Base-by-base conservation (phyloP, 306 rosid genomes). In the Argentina anserina region DNA sequence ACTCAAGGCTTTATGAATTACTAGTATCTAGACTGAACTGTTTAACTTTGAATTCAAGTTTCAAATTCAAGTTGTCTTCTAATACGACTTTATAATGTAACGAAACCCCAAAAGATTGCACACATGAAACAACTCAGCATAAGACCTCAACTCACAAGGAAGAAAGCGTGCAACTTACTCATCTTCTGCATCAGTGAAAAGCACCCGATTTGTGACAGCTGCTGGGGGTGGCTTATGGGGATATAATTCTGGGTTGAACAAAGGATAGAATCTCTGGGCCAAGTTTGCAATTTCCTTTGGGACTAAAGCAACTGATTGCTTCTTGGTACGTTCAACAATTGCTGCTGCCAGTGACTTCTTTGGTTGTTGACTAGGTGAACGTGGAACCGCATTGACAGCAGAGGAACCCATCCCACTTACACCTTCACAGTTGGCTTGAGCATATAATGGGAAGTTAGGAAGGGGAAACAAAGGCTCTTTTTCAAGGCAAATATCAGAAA, bases 121-220 rank as follows among this genome's bases (percentile, higher is more conserved):
- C 31, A 64, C 31, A 64, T 45, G 0, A 71, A 52, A 17, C 40
- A 55, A 71, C 61, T 58, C 74, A 34, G 47, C 47, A 42, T 28
- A 28, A 60, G 60, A 13, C 67, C 42, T n/a, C 68, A 60, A 72
- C 43, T 42, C 72, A 67, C 45, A 73, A 66, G 69, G 64, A 18
- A 63, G 46, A 65, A 73, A 46, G 73, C 15, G 6, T 74, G 87
- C 69, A 77, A 87, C 97, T 90, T 82, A 95, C 97, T 85, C 97
- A 64, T 91, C 97, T 85, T 95, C 99, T 56, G 96, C 85, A 82
- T 95, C 96, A 25, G 99, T 94, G 82, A 91, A 94, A 76, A 94
- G 96, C 53, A 90, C 80, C 83, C 96, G 80, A 64, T 88, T 91
- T 69, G 86, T 87, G 68, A 87, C 89, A 20, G 89, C 89, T 65